Percentiles rank a stretch among this genome's conserved stretches.
Conservation (phyloP, 257 asterid species). For the Forsythia suspensa region DNA sequence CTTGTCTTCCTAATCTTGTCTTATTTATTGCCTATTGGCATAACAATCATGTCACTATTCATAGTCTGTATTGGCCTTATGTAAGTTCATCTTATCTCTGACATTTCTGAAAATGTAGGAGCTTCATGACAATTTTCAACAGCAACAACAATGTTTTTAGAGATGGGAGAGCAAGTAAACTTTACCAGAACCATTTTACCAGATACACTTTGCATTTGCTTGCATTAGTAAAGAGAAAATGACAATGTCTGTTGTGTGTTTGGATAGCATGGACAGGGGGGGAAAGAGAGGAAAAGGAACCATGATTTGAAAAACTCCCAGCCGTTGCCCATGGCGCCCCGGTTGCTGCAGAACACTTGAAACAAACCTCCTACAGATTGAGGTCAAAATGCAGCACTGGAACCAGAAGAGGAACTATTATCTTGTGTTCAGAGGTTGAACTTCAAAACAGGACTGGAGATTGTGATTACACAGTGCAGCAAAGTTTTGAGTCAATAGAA, state of each 20-base stretch:
- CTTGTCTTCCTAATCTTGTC: no score
- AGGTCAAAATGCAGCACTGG: not conserved
- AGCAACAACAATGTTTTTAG: not conserved
- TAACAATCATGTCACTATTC: no score
- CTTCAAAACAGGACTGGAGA: conserved; percentile 15
- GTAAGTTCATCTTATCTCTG: no score
- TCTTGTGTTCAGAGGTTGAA: conserved; percentile 31
- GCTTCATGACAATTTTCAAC: not conserved
- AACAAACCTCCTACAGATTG: not conserved
- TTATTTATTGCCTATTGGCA: no score
- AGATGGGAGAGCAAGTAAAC: not conserved
- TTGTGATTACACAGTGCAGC: conserved; percentile 66
- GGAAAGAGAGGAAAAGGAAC: not conserved
- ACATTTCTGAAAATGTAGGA: not conserved
- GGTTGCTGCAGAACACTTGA: not conserved
- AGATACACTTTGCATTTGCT: not conserved
- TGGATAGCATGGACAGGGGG: not conserved
- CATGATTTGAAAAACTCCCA: not conserved
- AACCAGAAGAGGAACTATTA: not conserved
- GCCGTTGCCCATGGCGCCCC: not conserved
- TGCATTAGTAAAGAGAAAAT: not conserved
- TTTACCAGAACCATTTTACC: not conserved
- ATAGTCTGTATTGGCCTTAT: no score
- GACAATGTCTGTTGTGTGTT: not conserved
- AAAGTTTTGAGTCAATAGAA: conserved; percentile 83